Conservation (phyloP, 768 basidiomycete species). For the Tremella yokohamensis region DNA sequence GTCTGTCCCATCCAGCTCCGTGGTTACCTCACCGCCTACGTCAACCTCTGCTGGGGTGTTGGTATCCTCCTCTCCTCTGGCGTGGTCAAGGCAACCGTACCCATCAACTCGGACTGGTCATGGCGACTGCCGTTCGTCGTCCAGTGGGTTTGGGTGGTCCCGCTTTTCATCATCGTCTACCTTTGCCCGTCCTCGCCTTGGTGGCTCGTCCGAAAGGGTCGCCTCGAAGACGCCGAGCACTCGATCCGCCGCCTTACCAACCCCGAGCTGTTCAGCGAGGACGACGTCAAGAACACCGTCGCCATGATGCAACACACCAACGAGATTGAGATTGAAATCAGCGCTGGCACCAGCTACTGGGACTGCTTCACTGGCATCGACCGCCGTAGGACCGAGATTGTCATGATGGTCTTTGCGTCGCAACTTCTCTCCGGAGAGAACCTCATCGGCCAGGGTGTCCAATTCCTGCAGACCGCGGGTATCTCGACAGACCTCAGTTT, state of each 20-base stretch:
- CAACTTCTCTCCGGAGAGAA: slow-evolving; percentile 23
- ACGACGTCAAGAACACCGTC: slow-evolving; percentile 42
- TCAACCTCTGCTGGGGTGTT: slow-evolving; percentile 47
- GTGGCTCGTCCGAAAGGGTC: slow-evolving; percentile 40
- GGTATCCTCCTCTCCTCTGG: slow-evolving; percentile 29
- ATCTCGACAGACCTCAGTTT: slow-evolving; percentile 28
- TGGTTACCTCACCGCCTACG: slow-evolving; percentile 38
- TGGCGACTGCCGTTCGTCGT: slow-evolving; percentile 35
- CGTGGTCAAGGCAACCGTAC: slow-evolving; percentile 30
- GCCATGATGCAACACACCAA: slow-evolving; percentile 51
- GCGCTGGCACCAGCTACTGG: slow-evolving; percentile 41
- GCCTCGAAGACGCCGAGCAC: slow-evolving; percentile 28
- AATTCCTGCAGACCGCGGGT: slow-evolving; percentile 42
- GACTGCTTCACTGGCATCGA: slow-evolving; percentile 52
- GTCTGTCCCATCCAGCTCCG: slow-evolving; percentile 38
- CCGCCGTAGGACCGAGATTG: slow-evolving; percentile 41
- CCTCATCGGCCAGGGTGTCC: slow-evolving; percentile 45
- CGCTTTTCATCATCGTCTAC: slow-evolving; percentile 26
- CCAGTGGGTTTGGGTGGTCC: slow-evolving; percentile 35
- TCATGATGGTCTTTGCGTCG: slow-evolving; percentile 29
- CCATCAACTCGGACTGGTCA: slow-evolving; percentile 23
- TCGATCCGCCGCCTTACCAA: slow-evolving; percentile 18
- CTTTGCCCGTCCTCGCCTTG: slow-evolving; percentile 41
- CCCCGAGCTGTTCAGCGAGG: slow-evolving; percentile 11
- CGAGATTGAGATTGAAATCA: slow-evolving; percentile 44